Conservation (phyloP, 163 green algal genomes). For the Scenedesmus sp. region DNA sequence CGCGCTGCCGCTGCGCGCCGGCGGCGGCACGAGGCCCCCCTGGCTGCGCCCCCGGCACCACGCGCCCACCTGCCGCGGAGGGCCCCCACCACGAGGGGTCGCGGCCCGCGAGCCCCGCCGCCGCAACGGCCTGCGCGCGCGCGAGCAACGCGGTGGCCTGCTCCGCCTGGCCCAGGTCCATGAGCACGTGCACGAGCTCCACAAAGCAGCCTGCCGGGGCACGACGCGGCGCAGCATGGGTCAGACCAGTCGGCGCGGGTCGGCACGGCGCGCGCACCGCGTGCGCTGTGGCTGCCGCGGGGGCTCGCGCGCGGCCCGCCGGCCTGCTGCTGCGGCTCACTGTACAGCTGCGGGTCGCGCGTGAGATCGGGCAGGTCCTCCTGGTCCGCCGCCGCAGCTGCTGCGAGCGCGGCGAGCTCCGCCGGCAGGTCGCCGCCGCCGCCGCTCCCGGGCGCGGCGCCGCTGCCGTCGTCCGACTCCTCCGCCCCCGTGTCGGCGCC, state of each 20-base stretch:
- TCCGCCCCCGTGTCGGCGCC: conserved; percentile 27
- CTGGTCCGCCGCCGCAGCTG: conserved; percentile 12
- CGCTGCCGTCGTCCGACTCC: conserved; percentile 2
- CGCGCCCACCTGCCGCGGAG: not conserved
- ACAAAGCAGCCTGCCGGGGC: conserved; percentile 11
- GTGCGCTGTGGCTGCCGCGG: no score
- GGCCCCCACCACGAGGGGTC: conserved; percentile 34
- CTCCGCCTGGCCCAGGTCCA: not conserved
- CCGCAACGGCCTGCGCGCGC: conserved; percentile 1
- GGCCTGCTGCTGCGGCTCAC: not conserved
- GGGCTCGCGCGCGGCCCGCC: no score
- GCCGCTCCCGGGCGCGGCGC: not conserved
- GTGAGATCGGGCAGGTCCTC: conserved; percentile 25
- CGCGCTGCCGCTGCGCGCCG: no score
- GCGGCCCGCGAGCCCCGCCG: not conserved
- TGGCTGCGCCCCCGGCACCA: no score
- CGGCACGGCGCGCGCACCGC: no score
- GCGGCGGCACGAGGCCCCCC: no score
- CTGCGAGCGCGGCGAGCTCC: conserved; percentile 26
- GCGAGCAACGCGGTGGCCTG: conserved; percentile 19
- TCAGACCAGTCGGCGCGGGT: no score
- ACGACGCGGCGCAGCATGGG: no score
- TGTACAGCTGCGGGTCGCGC: conserved; percentile 19
- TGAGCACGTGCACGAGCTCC: conserved; percentile 13
- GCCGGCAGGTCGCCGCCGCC: conserved; percentile 20